Conservation (phyloP, 2,329 filamentous ascomycete genomes). For the Diaporthe ilicicola region DNA sequence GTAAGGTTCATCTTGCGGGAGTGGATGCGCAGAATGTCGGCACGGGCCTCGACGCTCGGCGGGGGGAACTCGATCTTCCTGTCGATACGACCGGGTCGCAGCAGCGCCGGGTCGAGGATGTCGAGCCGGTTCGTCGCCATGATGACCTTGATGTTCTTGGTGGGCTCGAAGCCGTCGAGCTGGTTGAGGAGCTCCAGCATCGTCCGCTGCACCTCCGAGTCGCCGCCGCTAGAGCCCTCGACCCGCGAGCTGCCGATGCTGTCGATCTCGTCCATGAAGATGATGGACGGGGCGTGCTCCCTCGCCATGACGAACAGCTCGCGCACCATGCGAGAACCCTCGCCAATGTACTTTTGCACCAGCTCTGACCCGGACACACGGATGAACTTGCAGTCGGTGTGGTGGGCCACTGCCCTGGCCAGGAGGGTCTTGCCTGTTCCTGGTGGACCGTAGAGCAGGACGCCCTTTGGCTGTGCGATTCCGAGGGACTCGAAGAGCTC, state of each 20-base stretch:
- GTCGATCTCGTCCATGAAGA: conserved; percentile 99
- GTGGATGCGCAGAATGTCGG: conserved; percentile 97
- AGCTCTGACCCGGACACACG: conserved; percentile 94
- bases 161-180: conserved; percentile 97
- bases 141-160: conserved; percentile 99
- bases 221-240: conserved; percentile 92
- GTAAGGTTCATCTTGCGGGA: conserved; percentile 99
- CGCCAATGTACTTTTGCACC: conserved; percentile 99
- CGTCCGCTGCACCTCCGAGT: conserved; percentile 97
- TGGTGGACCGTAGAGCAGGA: conserved; percentile 93
- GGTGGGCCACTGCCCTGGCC: conserved; percentile 94
- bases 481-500: conserved; percentile 99
- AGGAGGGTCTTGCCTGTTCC: conserved; percentile 97
- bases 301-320: conserved; percentile 99
- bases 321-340: conserved; percentile 97
- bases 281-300: conserved; percentile 97
- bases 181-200: conserved; percentile 99
- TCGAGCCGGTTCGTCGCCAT: conserved; percentile 99
- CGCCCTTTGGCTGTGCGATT: conserved; percentile 97
- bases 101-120: conserved; percentile 92
- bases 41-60: conserved; percentile 93
- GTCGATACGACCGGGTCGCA: conserved; percentile 97
- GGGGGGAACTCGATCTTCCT: conserved; percentile 99
- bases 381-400: conserved; percentile 99
- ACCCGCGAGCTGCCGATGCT: conserved; percentile 97